Evolutionary conservation across 2,329 filamentous ascomycete genomes (phyloP).

Genomic region (Aspergillus neoniger): DNA sequence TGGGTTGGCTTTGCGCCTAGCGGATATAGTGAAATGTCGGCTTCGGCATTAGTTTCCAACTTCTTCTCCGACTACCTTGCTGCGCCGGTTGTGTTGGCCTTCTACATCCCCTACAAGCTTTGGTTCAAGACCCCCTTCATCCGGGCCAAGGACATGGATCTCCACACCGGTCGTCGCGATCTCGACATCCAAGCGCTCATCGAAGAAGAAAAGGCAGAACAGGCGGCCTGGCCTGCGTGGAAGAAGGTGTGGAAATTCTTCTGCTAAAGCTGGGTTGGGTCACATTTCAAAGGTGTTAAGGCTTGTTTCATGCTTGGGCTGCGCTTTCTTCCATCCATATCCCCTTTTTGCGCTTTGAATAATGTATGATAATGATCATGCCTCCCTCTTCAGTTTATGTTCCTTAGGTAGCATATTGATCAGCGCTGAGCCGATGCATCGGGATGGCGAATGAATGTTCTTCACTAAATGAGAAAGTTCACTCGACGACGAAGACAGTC

Average conservation of each 20-base stretch:
- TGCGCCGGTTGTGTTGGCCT: slow-evolving; percentile 55
- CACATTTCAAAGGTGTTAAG: neutral
- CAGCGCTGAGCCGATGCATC: neutral
- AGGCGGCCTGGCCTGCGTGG: slow-evolving; percentile 70
- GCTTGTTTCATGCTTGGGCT: neutral
- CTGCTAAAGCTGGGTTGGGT: slow-evolving; percentile 52
- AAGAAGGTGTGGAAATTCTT: slow-evolving; percentile 74
- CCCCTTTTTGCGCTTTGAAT: neutral
- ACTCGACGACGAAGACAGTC: neutral
- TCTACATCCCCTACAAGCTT: slow-evolving; percentile 75
- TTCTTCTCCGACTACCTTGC: slow-evolving; percentile 70
- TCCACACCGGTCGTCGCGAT: slow-evolving; percentile 81
- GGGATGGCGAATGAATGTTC: neutral
- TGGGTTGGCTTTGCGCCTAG: slow-evolving; percentile 83
- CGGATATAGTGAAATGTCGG: slow-evolving; percentile 52
- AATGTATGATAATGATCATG: slow-evolving; percentile 4
- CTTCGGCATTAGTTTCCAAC: slow-evolving; percentile 55
- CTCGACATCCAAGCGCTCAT: slow-evolving; percentile 78
- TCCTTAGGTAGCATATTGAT: neutral
- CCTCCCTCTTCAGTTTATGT: neutral
- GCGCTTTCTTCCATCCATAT: neutral
- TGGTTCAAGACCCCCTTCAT: slow-evolving; percentile 70
- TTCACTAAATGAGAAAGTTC: neutral
- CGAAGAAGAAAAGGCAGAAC: slow-evolving; percentile 77
- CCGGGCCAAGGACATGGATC: slow-evolving; percentile 73